A percentile compares a stretch with the other conserved stretches of the same genome.
phyloP scores from a whole-genome alignment of 2,329 filamentous ascomycete species.

The Macroventuria anomochaeta region DNA sequence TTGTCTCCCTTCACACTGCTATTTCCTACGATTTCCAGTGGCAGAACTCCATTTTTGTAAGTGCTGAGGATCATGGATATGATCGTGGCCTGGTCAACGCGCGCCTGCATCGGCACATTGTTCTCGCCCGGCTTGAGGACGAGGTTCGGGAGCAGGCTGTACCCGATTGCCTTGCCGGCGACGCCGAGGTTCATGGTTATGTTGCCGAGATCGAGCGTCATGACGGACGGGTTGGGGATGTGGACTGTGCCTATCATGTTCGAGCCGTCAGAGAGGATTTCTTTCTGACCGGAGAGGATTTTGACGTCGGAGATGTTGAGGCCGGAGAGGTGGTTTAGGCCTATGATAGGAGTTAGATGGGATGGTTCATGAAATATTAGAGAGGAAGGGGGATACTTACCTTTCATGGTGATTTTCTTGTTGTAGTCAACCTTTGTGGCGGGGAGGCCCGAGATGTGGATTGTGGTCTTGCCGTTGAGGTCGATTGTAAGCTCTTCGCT shows the following conservation, averaged over 20 bases:
- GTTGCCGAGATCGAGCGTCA: constrained; percentile 72
- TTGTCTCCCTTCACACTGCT: constrained; percentile 60
- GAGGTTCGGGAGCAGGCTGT: constrained; percentile 64
- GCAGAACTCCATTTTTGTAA: constrained; percentile 63
- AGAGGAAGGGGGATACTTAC: constrained; percentile 42
- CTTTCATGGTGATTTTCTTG: constrained; percentile 63
- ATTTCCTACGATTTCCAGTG: constrained; percentile 62
- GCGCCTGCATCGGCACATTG: constrained; percentile 61
- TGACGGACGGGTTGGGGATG: constrained; percentile 69
- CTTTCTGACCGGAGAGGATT: constrained; percentile 50
- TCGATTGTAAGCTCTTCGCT: constrained; percentile 58
- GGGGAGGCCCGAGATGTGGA: constrained; percentile 60
- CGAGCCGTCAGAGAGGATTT: constrained; percentile 51
- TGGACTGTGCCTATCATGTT: constrained; percentile 67
- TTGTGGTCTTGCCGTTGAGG: constrained; percentile 58
- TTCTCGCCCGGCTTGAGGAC: constrained; percentile 65
- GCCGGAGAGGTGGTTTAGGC: constrained; percentile 63
- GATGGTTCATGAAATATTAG: background rate
- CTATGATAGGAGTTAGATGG: constrained; percentile 44
- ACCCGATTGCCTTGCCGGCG: constrained; percentile 60
- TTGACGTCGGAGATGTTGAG: constrained; percentile 60
- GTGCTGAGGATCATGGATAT: constrained; percentile 54
- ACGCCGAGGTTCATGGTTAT: constrained; percentile 66
- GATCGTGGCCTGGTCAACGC: constrained; percentile 59
- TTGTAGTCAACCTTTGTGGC: constrained; percentile 61